A percentile compares a stretch with the other conserved stretches of the same genome.
Conservation (phyloP, 1,284 basidiomycete genomes). For the Serendipita sp. region DNA sequence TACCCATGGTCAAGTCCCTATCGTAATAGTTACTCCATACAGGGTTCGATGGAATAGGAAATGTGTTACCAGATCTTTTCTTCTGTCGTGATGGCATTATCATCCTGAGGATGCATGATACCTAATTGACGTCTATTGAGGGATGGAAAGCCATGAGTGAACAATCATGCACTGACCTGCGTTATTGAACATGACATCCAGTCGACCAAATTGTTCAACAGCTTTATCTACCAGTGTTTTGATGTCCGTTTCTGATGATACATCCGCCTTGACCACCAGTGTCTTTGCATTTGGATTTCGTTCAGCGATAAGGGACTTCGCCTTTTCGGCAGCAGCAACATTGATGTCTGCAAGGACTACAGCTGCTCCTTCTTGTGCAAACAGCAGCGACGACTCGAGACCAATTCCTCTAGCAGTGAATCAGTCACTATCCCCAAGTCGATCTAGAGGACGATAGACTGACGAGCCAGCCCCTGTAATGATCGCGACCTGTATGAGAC, state of each 20-base stretch:
- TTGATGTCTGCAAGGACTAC: conserved; percentile 85
- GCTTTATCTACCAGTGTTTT: conserved; percentile 69
- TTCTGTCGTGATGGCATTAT: conserved; percentile 88
- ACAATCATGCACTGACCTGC: neutral
- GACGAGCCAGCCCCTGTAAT: conserved; percentile 78
- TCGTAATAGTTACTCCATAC: neutral
- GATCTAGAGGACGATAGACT: conserved; percentile 21
- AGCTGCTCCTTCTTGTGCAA: conserved; percentile 82
- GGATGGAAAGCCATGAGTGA: neutral
- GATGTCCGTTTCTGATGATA: conserved; percentile 75
- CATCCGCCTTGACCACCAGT: conserved; percentile 68
- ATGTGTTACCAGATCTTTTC: conserved; percentile 72
- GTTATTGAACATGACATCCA: conserved; percentile 75
- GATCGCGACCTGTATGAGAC: conserved; percentile 44
- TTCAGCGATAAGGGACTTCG: conserved; percentile 47
- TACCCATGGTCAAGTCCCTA: conserved; percentile 70
- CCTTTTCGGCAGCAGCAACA: conserved; percentile 56
- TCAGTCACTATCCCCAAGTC: neutral
- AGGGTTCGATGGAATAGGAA: neutral
- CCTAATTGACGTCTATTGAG: conserved; percentile 27
- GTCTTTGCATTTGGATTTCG: conserved; percentile 60
- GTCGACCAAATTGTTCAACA: conserved; percentile 70
- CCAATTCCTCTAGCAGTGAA: conserved; percentile 64
- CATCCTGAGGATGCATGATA: conserved; percentile 91
- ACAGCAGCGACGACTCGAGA: conserved; percentile 81